Evolutionary conservation across 495 filamentous ascomycete genomes (phyloP).

Genomic region (Hyaloscypha bicolor): DNA sequence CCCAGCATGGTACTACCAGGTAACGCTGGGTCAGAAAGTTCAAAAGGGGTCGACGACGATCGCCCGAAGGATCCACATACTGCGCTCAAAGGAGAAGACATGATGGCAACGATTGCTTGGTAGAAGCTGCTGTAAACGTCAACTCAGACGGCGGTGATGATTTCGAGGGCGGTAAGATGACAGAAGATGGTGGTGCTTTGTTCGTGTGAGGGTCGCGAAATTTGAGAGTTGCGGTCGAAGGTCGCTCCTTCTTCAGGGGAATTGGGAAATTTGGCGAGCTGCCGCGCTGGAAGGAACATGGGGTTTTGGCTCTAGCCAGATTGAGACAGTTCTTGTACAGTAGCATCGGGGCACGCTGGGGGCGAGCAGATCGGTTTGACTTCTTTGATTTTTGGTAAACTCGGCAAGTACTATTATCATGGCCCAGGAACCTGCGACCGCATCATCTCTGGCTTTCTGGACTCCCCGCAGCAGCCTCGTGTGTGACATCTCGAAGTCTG

Average conservation of each 20-base stretch:
- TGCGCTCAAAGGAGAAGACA: slow-evolving; percentile 65
- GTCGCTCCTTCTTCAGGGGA: slow-evolving; percentile 28
- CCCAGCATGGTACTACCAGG: slow-evolving; percentile 33
- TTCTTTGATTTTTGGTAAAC: too few relatives aligned
- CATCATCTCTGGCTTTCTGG: too few relatives aligned
- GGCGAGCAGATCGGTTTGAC: neutral
- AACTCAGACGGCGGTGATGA: slow-evolving; percentile 12
- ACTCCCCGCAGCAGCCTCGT: too few relatives aligned
- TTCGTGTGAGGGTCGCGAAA: slow-evolving; percentile 27
- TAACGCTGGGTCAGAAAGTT: slow-evolving; percentile 29
- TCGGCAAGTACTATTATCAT: too few relatives aligned
- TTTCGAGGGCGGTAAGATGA: neutral
- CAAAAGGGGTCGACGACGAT: slow-evolving; percentile 30
- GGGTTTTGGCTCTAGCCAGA: slow-evolving; percentile 12
- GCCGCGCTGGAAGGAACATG: slow-evolving; percentile 7
- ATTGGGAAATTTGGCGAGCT: slow-evolving; percentile 21
- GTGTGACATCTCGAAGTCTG: too few relatives aligned
- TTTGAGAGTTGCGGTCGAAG: slow-evolving; percentile 29
- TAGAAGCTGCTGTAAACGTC: neutral
- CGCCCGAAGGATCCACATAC: slow-evolving; percentile 45
- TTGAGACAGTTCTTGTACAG: neutral
- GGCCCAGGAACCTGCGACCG: too few relatives aligned
- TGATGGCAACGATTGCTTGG: slow-evolving; percentile 34
- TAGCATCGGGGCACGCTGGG: neutral
- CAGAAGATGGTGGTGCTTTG: neutral